These are phyloP conservation scores for Podospora fimiseda DNA, from an alignment of 495 filamentous ascomycete species.

Conservation along the genomic window DNA sequence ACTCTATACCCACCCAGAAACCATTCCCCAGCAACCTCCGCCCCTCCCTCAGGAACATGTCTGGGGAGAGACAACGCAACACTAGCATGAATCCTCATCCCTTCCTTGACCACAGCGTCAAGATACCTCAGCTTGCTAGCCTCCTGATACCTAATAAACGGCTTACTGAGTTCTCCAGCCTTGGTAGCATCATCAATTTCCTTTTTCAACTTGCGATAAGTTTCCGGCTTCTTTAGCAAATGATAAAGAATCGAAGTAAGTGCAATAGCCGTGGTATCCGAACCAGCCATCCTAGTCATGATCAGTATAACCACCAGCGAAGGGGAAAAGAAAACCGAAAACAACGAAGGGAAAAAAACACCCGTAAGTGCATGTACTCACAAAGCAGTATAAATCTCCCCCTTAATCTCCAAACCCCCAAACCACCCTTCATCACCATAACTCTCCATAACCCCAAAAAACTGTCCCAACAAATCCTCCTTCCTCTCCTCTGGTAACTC, in stretches of 20 bases:
- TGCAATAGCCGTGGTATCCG: not conserved
- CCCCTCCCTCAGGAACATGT: conserved; percentile 49
- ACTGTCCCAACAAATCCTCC: not conserved
- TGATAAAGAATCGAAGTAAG: conserved; percentile 3
- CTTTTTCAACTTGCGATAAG: not conserved
- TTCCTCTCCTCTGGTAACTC: not conserved
- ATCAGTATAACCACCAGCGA: not conserved
- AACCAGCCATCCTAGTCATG: not conserved
- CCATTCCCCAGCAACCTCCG: conserved; percentile 38
- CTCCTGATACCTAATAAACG: not conserved
- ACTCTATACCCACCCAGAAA: conserved; percentile 52
- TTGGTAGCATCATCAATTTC: not conserved
- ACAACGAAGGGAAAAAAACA: too few species aligned
- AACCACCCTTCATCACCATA: not conserved
- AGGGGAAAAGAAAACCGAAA: not conserved
- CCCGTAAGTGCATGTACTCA: too few species aligned
- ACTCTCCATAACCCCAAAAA: not conserved
- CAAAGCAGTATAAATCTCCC: conserved; percentile 1
- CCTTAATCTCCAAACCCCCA: not conserved
- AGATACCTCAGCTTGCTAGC: conserved; percentile 44
- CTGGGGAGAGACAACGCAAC: conserved; percentile 52
- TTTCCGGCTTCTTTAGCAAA: not conserved
- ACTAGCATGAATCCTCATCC: conserved; percentile 54
- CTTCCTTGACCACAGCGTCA: conserved; percentile 57
- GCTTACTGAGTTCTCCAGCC: not conserved